These are phyloP conservation scores for Trematosphaeria pertusa DNA, from an alignment of 2,329 filamentous ascomycete genomes.

Conservation along the genomic window DNA sequence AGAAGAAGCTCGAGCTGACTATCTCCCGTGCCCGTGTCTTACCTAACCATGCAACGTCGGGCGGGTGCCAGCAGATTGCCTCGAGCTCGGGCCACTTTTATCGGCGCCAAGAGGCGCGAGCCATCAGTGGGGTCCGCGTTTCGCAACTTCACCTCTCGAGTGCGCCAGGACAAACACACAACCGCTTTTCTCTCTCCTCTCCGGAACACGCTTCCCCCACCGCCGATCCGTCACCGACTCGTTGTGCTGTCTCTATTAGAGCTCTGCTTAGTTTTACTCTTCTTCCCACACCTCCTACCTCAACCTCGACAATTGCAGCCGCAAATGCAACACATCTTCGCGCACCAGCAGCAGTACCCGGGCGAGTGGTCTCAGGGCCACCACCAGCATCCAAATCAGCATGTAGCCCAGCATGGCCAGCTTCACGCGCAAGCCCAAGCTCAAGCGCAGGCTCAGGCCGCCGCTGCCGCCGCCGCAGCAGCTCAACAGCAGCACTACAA, in stretches of 20 bases:
- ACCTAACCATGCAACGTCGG: no score
- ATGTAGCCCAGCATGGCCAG: conserved; percentile 50
- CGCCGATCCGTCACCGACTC: conserved; percentile 4
- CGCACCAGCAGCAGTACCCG: conserved; percentile 67
- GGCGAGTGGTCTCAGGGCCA: conserved; percentile 57
- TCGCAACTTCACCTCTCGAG: conserved; percentile 35
- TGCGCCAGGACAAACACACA: conserved; percentile 21
- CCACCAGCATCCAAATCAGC: conserved; percentile 49
- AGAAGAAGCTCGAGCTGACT: no score
- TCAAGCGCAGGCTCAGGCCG: conserved; percentile 55
- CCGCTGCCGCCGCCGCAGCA: conserved; percentile 61
- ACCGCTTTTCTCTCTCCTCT: conserved; percentile 13
- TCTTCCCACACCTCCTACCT: conserved; percentile 9
- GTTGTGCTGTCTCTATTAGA: background rate
- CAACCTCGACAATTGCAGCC: conserved; percentile 22
- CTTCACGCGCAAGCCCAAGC: conserved; percentile 54
- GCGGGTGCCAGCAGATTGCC: no score
- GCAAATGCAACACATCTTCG: conserved; percentile 66
- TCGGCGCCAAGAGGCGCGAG: no score
- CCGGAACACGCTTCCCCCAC: background rate
- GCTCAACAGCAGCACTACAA: conserved; percentile 68
- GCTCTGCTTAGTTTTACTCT: conserved; percentile 2
- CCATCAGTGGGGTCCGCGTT: conserved; percentile 27
- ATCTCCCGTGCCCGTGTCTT: no score
- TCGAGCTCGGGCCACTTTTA: no score